These are phyloP conservation scores for Cyclocybe aegerita DNA, from an alignment of 768 basidiomycete species.

Conservation along the genomic window DNA sequence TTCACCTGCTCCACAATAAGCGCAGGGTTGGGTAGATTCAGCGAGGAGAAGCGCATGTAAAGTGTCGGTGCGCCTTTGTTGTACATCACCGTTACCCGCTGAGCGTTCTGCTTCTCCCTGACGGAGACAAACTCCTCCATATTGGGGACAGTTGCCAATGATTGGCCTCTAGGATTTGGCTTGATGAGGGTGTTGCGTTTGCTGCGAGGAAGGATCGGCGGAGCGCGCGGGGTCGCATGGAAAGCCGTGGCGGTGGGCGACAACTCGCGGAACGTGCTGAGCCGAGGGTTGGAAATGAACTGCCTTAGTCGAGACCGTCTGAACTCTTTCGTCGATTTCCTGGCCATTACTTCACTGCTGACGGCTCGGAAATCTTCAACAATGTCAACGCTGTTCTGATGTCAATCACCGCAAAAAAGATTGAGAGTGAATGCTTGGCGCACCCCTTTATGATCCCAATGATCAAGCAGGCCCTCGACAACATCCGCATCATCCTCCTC, in stretches of 20 bases:
- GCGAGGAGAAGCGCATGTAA: conserved; percentile 52
- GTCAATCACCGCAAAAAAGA: background rate
- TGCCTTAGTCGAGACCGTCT: conserved; percentile 40
- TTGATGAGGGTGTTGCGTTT: background rate
- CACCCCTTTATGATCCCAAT: conserved; percentile 72
- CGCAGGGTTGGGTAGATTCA: conserved; percentile 41
- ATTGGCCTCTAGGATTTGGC: no score
- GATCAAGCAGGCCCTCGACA: conserved; percentile 53
- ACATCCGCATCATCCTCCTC: conserved; percentile 57
- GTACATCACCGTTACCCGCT: conserved; percentile 52
- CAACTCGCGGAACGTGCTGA: conserved; percentile 55
- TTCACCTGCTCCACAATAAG: conserved; percentile 25
- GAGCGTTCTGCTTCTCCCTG: conserved; percentile 18
- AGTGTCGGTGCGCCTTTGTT: conserved; percentile 48
- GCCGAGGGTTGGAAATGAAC: conserved; percentile 55
- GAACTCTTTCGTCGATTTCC: conserved; percentile 16
- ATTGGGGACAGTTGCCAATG: conserved; percentile 1
- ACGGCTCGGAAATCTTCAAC: conserved; percentile 54
- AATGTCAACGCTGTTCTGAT: conserved; percentile 43
- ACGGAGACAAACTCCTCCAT: conserved; percentile 22
- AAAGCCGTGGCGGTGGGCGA: conserved; percentile 43
- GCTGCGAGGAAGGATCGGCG: conserved; percentile 2
- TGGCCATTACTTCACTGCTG: conserved; percentile 32
- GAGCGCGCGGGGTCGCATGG: conserved; percentile 31
- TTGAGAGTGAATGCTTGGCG: conserved; percentile 16